Evolutionary conservation across 2,329 filamentous ascomycete genomes (phyloP), one percentile per base, ranked within the genome.

Genomic region (Keithomyces neogunnii): DNA sequence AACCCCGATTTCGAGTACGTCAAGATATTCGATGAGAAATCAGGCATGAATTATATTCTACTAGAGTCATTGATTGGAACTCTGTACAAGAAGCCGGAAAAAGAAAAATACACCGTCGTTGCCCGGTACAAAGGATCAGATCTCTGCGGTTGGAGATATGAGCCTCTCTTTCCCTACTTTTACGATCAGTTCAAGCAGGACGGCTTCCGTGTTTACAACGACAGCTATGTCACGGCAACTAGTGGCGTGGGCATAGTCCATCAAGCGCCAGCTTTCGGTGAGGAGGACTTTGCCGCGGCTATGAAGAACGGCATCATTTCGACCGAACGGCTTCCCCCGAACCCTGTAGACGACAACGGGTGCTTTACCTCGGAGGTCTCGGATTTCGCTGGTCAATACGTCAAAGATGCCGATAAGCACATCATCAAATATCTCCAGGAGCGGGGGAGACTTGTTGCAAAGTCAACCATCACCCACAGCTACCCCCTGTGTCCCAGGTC

Each of bases 191-290:
- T 93, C 76, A 88, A 92, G 69, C 88, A 95, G 51, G 69, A 82
- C 54, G 89, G 82, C 3, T 96, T 95, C 77, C 81, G 77, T 60
- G 86, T 96, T 4, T 65, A 95, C 56, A 90, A 88, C 58, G 92
- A 87, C 36, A 82, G 77, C 5, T 96, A 96, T 63, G 91, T 96
- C 52, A 93, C 88, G 30, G 83, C 86, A 32, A 90, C 93, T 53
- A 90, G 89, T 62, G 92, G 92, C 82, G 89, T 89, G 36, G 92
- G 92, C 63, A 86, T 97, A 56, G 92, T 97, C 44, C 92, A 97
- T 69, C 90, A 96, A 69, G 81, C 92, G 4, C 92, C 92, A 2
- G 89, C 90, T 1, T 96, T 92, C 64, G 92, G 92, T 79, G 89
- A 96, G 70, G 92, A 96, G 58, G 92, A 97, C 84, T 96, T 95